phyloP scores from a whole-genome alignment of 441 rosid genomes.

The Eutrema salsugineum region DNA sequence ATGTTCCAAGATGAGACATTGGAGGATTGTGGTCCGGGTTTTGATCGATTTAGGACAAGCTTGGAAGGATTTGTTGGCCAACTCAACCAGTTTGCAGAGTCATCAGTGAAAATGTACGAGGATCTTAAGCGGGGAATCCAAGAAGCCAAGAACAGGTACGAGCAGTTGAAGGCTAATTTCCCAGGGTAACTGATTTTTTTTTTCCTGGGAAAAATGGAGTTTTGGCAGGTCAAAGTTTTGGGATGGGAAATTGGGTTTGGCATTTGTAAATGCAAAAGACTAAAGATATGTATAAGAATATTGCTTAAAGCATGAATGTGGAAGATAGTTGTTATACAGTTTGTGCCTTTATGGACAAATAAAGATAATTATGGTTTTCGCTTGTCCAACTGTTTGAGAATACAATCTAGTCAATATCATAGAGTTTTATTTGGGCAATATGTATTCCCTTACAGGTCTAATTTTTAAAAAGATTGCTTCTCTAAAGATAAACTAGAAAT shows the following conservation, averaged over 20 bases:
- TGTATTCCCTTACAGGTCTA: too few species aligned
- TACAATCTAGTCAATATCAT: neutral
- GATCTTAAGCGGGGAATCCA: conserved; percentile 45
- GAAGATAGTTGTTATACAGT: neutral
- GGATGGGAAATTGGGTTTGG: conserved; percentile 14
- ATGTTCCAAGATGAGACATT: conserved; percentile 48
- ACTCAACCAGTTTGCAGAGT: conserved; percentile 48
- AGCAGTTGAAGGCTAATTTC: conserved; percentile 26
- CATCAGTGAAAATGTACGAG: conserved; percentile 49
- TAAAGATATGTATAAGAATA: conserved; percentile 17
- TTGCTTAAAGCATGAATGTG: neutral
- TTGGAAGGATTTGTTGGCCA: conserved; percentile 50
- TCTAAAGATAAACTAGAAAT: too few species aligned
- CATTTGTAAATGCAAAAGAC: conserved; percentile 32
- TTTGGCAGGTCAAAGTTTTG: conserved; percentile 7
- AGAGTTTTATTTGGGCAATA: too few species aligned
- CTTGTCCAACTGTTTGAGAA: neutral
- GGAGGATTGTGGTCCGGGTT: conserved; percentile 50
- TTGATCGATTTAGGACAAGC: conserved; percentile 50
- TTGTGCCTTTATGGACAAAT: neutral
- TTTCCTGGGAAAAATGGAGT: neutral
- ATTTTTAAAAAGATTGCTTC: too few species aligned
- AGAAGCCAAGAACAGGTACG: conserved; percentile 40
- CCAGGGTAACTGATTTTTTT: conserved; percentile 1
- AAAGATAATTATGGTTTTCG: neutral